Evolutionary conservation across 164 flowering plant genomes (phyloP).

Genomic region (Berberis vulgaris): DNA sequence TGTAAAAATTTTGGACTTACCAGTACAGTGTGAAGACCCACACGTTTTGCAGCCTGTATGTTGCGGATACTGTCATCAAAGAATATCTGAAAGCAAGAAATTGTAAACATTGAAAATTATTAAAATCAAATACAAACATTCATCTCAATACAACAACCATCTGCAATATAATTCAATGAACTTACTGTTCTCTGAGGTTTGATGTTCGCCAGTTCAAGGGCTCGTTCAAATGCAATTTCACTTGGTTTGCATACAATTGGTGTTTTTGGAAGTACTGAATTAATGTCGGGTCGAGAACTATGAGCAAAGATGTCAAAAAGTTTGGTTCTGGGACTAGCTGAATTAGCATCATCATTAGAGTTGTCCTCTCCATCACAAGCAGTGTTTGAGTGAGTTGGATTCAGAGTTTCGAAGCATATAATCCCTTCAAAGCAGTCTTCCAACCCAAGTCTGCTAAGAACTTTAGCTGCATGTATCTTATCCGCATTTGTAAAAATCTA

Average conservation of each 20-base stretch:
- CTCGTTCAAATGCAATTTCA: slow-evolving; percentile 47
- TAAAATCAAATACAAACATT: background rate
- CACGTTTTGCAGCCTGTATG: slow-evolving; percentile 49
- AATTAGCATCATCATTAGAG: background rate
- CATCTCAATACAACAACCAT: background rate
- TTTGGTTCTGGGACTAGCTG: background rate
- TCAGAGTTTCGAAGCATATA: slow-evolving; percentile 80
- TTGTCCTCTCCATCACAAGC: slow-evolving; percentile 15
- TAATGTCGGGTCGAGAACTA: slow-evolving; percentile 16
- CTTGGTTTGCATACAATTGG: slow-evolving; percentile 85
- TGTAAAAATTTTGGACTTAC: slow-evolving; percentile 28
- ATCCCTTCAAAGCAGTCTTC: slow-evolving; percentile 90
- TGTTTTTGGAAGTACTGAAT: slow-evolving; percentile 37
- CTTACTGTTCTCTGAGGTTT: slow-evolving; percentile 76
- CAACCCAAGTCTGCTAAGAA: slow-evolving; percentile 62
- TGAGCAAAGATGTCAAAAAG: slow-evolving; percentile 29
- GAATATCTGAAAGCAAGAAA: slow-evolving; percentile 55
- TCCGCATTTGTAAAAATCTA: slow-evolving; percentile 87
- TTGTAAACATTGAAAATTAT: background rate
- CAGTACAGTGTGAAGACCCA: slow-evolving; percentile 79
- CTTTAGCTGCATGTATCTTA: slow-evolving; percentile 59
- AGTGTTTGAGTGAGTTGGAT: slow-evolving; percentile 23
- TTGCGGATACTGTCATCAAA: slow-evolving; percentile 92
- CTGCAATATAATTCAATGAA: background rate
- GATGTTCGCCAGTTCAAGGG: slow-evolving; percentile 55